Base-by-base conservation (phyloP, 2,329 filamentous ascomycete species). In the Hawksworthiomyces lignivorus region DNA sequence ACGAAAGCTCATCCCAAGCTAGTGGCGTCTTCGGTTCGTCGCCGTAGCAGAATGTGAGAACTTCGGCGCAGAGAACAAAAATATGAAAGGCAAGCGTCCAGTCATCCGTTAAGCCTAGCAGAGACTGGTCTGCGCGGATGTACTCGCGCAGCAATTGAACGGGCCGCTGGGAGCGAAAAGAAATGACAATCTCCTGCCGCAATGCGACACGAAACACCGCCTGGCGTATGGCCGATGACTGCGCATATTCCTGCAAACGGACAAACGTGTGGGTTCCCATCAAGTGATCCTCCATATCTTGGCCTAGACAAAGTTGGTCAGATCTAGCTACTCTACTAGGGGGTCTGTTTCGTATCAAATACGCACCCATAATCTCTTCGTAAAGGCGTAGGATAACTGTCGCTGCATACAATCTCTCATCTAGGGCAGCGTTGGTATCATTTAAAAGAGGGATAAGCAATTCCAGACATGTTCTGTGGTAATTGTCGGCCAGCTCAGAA, bases 251-350 rank as follows among this genome's bases (percentile, higher is more conserved):
- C 18, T 43, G 41, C 21, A 36, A 20, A 5, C 41, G 41, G 8
- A 43, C 41, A 27, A 43, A 43, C 8, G 34, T 43, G 29, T 43
- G 41, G 19, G 41, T 43, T 4, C 41, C 41, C 34, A 43, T 37
- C 18, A 43, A 18, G 29, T 43, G 41, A 19, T 36, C 38, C 19
- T 43, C 33, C 24, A 37, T 32, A 15, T 43, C 41, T 21, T 21
- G 20, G 5, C 41, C 40, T 39, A n/a, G 24, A 4, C 24, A 26
- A 4, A 8, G 24, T 4, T 8, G 24, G 8, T 26, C 12, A 26
- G 12, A 12, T 8, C 2, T 26, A 26, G 12, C 8, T 26, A 26
- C 2, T 12, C 24, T 7, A 3, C 17, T 27, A 22, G 19, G 10
- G 12, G 15, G 17, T 24, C 34, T 22, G 21, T 14, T 29, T 33